Base-by-base conservation (phyloP, 805 yeast genomes). In the Dipodascopsis uninucleata region DNA sequence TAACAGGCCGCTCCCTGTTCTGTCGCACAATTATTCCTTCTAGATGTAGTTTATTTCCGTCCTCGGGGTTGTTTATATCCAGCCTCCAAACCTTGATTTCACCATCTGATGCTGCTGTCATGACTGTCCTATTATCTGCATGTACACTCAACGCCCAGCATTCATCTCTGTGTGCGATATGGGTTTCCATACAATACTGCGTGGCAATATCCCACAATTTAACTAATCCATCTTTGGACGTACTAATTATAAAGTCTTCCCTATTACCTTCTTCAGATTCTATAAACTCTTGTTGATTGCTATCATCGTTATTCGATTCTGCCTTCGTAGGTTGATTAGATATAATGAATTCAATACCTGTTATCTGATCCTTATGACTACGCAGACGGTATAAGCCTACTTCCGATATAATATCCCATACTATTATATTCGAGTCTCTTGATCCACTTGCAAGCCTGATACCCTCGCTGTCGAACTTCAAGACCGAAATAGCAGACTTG, bases 401-500 rank as follows among this genome's bases (percentile, higher is more conserved):
- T 70, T 93, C 99, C 7, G 86, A 84, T 12, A 93, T 89, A 43
- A 93, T 75, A 68, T 93, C 99, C 99, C 99, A 93, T 55, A 88
- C 72, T 51, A 93, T 82, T 26, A 90, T 78, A 43, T 77, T 71
- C 3, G 96, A 76, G 64, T 93, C 99, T 38, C 77, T 76, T 1
- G 96, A 81, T 2, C 97, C 98, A 4, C 95, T 84, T 25, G 81
- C 75, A 14, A 93, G 69, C 51, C 93, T 71, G 0, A 97, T 88
- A 36, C 97, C 97, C 29, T 82, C 79, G 12, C 63, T 57, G 61
- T 89, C 96, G 59, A 90, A 93, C 41, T 67, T 62, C 35, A 93
- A 69, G 12, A 71, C 61, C 2, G 89, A 75, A n/a, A 93, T 70
- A 1, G 86, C 79, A 1, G 94, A 76, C 58, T 79, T 82, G 65